phyloP scores from a whole-genome alignment of 1,284 basidiomycete genomes.

The Ceratobasidium sp. region DNA sequence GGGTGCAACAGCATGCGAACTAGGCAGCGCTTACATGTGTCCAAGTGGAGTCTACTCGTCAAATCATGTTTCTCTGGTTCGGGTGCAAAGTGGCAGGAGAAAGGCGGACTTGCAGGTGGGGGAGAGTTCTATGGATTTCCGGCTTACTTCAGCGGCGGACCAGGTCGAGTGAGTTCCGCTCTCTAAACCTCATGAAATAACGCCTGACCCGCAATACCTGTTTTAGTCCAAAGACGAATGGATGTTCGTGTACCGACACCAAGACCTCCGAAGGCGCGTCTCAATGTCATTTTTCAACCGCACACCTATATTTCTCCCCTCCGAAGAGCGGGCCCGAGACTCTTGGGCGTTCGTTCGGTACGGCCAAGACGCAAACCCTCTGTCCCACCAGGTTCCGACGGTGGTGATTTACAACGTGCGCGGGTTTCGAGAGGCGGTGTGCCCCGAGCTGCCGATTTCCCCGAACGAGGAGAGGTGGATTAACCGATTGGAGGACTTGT shows the following conservation, averaged over 20 bases:
- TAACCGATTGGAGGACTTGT: conserved; percentile 25
- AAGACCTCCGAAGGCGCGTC: background rate
- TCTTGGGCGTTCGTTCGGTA: conserved; percentile 34
- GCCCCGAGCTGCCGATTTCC: conserved; percentile 19
- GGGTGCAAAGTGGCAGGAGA: conserved; percentile 17
- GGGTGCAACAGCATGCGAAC: conserved; percentile 1
- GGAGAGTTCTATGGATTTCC: conserved; percentile 39
- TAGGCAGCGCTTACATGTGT: background rate
- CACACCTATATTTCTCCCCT: background rate
- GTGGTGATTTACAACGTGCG: conserved; percentile 20
- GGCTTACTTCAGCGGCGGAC: conserved; percentile 26
- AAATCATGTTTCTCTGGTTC: conserved; percentile 30
- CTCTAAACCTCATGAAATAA: too few species aligned
- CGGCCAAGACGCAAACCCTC: conserved; percentile 15
- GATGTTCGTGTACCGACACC: conserved; percentile 21
- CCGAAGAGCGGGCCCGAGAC: background rate
- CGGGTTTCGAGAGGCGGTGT: conserved; percentile 23
- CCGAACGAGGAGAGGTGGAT: conserved; percentile 30
- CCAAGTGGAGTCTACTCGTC: conserved; percentile 22
- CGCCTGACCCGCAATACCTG: too few species aligned
- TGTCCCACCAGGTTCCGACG: conserved; percentile 11
- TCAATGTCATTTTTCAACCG: background rate
- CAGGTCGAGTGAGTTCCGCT: conserved; percentile 5
- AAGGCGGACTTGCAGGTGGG: conserved; percentile 18
- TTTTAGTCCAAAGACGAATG: conserved; percentile 38